Percentiles rank a stretch among this genome's conserved stretches.
phyloP scores from a whole-genome alignment of 2,329 filamentous ascomycete genomes.

The Calonectria pauciramosa region DNA sequence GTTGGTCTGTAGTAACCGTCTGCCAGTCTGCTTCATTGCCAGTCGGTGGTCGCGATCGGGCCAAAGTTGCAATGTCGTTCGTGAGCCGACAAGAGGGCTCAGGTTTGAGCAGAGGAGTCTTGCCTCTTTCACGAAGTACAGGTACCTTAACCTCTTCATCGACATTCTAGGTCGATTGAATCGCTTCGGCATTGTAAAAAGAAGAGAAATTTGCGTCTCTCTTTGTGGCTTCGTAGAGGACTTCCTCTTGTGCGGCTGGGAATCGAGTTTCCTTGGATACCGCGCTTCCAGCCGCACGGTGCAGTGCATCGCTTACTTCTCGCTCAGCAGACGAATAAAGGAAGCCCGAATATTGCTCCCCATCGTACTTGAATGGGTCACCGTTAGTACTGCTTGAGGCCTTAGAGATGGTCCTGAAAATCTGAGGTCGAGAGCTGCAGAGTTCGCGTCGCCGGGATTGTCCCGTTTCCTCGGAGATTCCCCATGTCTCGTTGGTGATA shows the following conservation, averaged over 20 bases:
- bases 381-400: constrained; percentile 52
- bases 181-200: constrained; percentile 54
- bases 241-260: constrained; percentile 12
- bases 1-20: constrained; percentile 51
- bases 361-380: constrained; percentile 64
- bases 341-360: constrained; percentile 53
- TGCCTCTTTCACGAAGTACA: constrained; percentile 39
- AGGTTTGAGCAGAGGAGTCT: constrained; percentile 6
- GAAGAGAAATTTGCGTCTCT: constrained; percentile 34
- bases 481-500: not conserved
- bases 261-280: constrained; percentile 26
- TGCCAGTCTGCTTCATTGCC: constrained; percentile 51
- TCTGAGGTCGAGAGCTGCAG: constrained; percentile 18
- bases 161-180: constrained; percentile 57
- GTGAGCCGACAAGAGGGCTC: constrained; percentile 26
- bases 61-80: constrained; percentile 36
- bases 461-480: not conserved
- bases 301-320: constrained; percentile 59
- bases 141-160: constrained; percentile 55
- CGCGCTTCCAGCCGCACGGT: constrained; percentile 43
- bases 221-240: constrained; percentile 16
- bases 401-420: constrained; percentile 41
- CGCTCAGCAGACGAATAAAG: constrained; percentile 56
- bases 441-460: not conserved
- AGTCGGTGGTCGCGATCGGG: constrained; percentile 33